Evolutionary conservation across 371 early-diverging fungal species (phyloP).

Genomic region (Batrachochytrium dendrobatidis): DNA sequence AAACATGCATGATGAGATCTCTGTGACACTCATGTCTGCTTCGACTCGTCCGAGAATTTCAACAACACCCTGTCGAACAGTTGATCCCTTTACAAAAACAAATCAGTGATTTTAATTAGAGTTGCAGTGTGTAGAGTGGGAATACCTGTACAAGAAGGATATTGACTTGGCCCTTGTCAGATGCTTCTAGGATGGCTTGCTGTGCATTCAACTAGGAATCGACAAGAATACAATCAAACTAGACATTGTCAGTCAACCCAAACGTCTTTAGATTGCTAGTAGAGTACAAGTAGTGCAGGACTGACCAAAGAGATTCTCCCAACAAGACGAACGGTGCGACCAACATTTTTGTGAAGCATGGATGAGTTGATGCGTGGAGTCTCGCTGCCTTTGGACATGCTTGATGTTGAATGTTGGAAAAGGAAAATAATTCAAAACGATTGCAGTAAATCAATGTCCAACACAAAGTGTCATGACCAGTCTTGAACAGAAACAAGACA

Average conservation of each 20-base stretch:
- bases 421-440: too few species aligned
- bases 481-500: too few species aligned
- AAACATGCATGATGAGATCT: conserved; percentile 11
- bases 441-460: too few species aligned
- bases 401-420: too few species aligned
- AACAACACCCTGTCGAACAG: conserved; percentile 13
- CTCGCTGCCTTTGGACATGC: too few species aligned
- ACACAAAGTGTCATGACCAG: too few species aligned
- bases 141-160: conserved; percentile 8
- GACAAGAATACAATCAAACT: too few species aligned
- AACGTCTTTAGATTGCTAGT: background rate
- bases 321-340: conserved; percentile 14
- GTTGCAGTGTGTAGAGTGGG: too few species aligned
- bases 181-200: conserved; percentile 5
- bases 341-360: conserved; percentile 10
- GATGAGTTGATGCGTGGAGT: conserved; percentile 11
- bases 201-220: background rate
- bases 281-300: background rate
- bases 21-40: conserved; percentile 13
- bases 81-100: conserved; percentile 14
- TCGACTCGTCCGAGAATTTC: conserved; percentile 18
- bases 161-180: conserved; percentile 16
- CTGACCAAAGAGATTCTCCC: conserved; percentile 13
- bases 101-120: too few species aligned
- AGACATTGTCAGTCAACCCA: too few species aligned